Base-by-base conservation (phyloP, 148 eudicot genomes). In the Rhododendron williamsianum region DNA sequence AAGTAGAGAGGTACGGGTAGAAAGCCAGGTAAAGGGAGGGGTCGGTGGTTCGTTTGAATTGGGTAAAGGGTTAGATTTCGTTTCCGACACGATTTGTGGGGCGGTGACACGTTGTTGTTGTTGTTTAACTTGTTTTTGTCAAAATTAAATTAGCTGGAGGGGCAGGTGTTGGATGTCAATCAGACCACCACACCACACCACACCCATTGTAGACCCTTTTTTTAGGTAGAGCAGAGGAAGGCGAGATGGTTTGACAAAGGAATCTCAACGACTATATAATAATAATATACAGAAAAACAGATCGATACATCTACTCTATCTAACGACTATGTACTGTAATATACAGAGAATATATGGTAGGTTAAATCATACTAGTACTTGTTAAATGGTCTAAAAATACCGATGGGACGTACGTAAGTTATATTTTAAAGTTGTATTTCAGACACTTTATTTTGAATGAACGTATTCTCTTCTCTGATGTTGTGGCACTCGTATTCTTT, bases 171-270 rank as follows among this genome's bases (percentile, higher is more conserved):
- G 74, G 74, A 69, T 69, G 74, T 0, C 74, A 25, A 30, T 73
- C 12, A 41, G 46, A 21, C 48, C 25, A 19, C 80, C 49, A 19
- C 25, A 38, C 80, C 49, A 19, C 25, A 38, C 79, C 48, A 38
- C 79, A 8, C 48, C 3, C 2, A 0, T 5, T 74, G 12, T 25
- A 63, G 51, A 48, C 12, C 11, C 0, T 11, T 25, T 41, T 69
- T 27, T 69, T 76, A 76, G 80, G 79, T 76, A 21, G n/a, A 15
- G 27, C 38, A 8, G 45, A 16, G 80, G 25, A 76, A 76, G 12
- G 51, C 23, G 80, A 21, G 80, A 76, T 76, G 80, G 51, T 38
- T 76, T 76, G 80, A 41, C 80, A 76, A 76, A 76, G 48, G 80
- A 76, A 41, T 76, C 80, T 76, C 30, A 76, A 8, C 49, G n/a